Base-by-base conservation (phyloP, 352 stramenopile genomes). In the Hyaloperonospora brassicae region DNA sequence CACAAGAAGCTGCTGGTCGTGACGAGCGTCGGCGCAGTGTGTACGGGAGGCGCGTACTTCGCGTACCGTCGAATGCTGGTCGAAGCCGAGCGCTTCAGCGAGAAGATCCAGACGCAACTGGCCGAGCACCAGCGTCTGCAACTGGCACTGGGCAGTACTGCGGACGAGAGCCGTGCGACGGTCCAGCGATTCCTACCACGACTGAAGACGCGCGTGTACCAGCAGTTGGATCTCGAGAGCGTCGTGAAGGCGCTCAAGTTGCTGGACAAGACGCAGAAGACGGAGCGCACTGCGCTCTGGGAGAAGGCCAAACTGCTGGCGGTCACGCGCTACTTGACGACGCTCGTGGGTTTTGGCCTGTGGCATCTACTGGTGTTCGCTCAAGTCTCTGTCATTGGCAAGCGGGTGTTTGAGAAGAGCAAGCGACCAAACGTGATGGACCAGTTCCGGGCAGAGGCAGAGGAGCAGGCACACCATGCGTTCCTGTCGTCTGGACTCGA, bases 281-380 rank as follows among this genome's bases (percentile, higher is more conserved):
- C 31, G 39, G 57, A 52, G 39, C 81, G 81, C 44, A 85, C 87
- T 47, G 57, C 55, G 51, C 73, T 91, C 12, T 91, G 81, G 81
- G 75, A 88, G 35, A 59, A 85, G 38, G 81, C 81, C 42, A 91
- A 91, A 66, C 61, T 70, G 46, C 64, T 85, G 50, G 79, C 76
- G 1, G 52, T 91, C 34, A 87, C 76, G 63, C 78, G 81, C 13
- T 89, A 89, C 62, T 66, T 89, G 36, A 87, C 76, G 52, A 72
- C 70, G 34, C 72, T 91, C 9, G 58, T 89, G 39, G 76, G 76
- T n/a, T 86, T 89, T 44, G 79, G 70, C 40, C 52, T 89, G 39
- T 89, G 78, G 81, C 81, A 91, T 54, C 36, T 91, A 55, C 75
- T 91, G 14, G 79, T 91, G 38, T 91, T 89, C 47, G 73, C 79